Evolutionary conservation across 1,139 yeast species (phyloP), one percentile per base, ranked within the genome.

Genomic region (Saccharomyces hybrid): DNA sequence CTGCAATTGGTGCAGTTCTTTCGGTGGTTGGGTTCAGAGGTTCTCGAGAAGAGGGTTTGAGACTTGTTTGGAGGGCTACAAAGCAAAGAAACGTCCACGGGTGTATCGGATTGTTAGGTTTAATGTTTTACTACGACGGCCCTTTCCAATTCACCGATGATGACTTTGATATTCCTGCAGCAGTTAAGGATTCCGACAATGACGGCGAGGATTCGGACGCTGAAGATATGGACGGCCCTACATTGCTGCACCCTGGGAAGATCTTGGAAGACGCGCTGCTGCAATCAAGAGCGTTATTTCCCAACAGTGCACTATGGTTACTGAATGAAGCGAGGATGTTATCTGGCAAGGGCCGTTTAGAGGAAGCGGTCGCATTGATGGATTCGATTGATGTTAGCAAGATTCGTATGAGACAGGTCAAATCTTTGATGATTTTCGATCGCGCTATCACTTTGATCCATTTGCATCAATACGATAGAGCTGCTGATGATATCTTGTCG

Each of bases 71-170:
- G 98, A 81, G 81, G 61, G 89, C 97, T 1, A 72, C 78, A 8
- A 81, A 82, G 44, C 82, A 83, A 57, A 78, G 95, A 64, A 93
- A 91, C 65, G 86, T 93, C 56, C 97, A 91, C 69, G 97, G 98
- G 20, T 93, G 93, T 55, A 81, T 93, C 62, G 97, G 96, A 0
- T 73, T 90, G 32, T 76, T 91, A 56, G 91, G 88, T 13, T 75
- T 93, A 52, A 75, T 91, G 62, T 88, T 89, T 41, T 91, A 88
- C 67, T 93, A 90, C 69, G 97, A 91, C 69, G 97, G 98, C 1
- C 97, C 98, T 1, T 85, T 93, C 63, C 97, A 89, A 68, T 88
- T 88, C 67, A 86, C 91, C 26, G 99, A 93, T 71, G 85, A 85
- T 34, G 90, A 87, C 55, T 86, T 83, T 67, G 88, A 84, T 68